Conservation (phyloP, 2,329 filamentous ascomycete species). For the Paraphaeosphaeria minitans region DNA sequence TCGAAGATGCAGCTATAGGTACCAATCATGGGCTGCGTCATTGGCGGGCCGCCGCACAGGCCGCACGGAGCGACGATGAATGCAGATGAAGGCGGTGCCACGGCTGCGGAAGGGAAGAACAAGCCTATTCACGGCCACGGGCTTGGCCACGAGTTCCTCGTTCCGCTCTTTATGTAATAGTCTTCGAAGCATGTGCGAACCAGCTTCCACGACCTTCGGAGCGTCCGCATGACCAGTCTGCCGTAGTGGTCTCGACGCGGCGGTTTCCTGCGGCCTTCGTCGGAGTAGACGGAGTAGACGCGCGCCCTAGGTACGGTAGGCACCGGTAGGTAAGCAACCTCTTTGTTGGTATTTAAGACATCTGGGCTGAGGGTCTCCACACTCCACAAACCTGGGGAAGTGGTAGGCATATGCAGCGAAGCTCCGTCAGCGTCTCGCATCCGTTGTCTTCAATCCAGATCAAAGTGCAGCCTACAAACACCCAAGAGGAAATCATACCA, state of each 20-base stretch:
- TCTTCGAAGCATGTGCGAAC: constrained; percentile 12
- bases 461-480: neutral
- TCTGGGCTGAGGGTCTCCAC: neutral
- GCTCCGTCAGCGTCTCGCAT: neutral
- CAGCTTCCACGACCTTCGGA: constrained; percentile 3
- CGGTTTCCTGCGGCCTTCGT: constrained; percentile 41
- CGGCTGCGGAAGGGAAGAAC: constrained; percentile 5
- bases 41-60: constrained; percentile 8
- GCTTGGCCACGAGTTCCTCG: constrained; percentile 6
- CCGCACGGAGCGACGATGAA: constrained; percentile 3
- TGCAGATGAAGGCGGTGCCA: constrained; percentile 2
- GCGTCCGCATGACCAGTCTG: constrained; percentile 32
- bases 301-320: too few relatives aligned
- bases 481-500: neutral
- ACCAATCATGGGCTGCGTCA: neutral
- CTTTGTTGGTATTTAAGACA: constrained; percentile 6
- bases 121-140: neutral
- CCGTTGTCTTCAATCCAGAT: neutral
- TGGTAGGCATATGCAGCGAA: constrained; percentile 10
- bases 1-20: neutral
- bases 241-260: constrained; percentile 23
- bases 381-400: constrained; percentile 3
- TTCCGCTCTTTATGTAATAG: constrained; percentile 31
- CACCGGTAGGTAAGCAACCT: neutral
- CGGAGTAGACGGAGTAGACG: constrained; percentile 24